Evolutionary conservation across 306 rosid genomes (phyloP).

Genomic region (Malus fusca): DNA sequence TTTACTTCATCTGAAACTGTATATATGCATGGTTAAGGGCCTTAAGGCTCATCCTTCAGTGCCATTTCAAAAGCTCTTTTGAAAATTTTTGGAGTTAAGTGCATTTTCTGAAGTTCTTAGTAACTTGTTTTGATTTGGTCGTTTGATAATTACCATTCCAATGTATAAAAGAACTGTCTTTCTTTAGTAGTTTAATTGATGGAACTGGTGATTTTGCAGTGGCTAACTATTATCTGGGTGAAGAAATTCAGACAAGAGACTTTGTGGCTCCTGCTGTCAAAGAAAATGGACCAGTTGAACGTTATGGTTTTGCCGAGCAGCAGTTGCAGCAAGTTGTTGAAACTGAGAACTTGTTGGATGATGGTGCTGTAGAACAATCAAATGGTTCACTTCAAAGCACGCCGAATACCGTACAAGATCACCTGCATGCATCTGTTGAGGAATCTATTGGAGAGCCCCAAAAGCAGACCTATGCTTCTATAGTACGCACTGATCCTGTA

Average conservation of each 20-base stretch:
- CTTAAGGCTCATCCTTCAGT: background rate
- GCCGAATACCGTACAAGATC: conserved; percentile 48
- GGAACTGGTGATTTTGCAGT: conserved; percentile 43
- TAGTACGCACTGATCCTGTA: conserved; percentile 46
- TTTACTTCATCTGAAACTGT: conserved; percentile 2
- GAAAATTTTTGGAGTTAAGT: background rate
- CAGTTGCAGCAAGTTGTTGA: conserved; percentile 52
- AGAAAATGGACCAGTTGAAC: conserved; percentile 59
- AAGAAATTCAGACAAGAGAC: conserved; percentile 71
- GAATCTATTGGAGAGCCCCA: conserved; percentile 84
- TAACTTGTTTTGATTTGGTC: background rate
- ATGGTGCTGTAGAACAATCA: conserved; percentile 43
- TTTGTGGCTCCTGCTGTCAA: conserved; percentile 49
- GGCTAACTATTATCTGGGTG: conserved; percentile 55
- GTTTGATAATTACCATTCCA: background rate
- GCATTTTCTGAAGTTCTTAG: background rate
- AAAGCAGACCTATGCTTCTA: conserved; percentile 93
- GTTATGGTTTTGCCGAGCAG: conserved; percentile 65
- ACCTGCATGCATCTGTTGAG: conserved; percentile 51
- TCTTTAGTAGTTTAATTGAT: conserved; percentile 7
- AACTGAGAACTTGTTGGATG: conserved; percentile 50
- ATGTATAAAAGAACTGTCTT: background rate
- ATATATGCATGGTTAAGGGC: background rate
- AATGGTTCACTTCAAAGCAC: conserved; percentile 55
- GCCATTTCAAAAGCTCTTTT: background rate